Evolutionary conservation across 2,329 filamentous ascomycete genomes (phyloP).

Genomic region (Aschersonia sp.): DNA sequence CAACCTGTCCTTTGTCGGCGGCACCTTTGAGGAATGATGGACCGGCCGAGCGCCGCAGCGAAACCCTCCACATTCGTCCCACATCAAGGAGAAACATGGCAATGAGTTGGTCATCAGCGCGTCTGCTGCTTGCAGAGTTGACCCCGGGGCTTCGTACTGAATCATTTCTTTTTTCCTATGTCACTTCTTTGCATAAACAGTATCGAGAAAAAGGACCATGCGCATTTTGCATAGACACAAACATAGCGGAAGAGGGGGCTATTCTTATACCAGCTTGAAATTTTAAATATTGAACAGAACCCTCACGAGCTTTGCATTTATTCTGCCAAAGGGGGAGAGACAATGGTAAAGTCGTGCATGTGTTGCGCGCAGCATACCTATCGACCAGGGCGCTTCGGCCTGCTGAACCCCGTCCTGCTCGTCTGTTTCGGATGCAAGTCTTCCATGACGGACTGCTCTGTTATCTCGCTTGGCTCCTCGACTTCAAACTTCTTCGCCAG

Average conservation of each 20-base stretch:
- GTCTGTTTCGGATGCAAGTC: slow-evolving; percentile 57
- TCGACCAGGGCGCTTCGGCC: slow-evolving; percentile 67
- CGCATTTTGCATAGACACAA: not conserved
- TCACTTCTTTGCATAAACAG: not conserved
- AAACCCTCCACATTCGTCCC: too few relatives aligned
- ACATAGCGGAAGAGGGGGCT: not conserved
- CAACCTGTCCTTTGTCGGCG: slow-evolving; percentile 42
- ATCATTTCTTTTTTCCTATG: not conserved
- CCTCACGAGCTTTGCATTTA: not conserved
- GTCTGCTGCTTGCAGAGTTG: too few relatives aligned
- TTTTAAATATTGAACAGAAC: not conserved
- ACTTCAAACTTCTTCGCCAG: slow-evolving; percentile 59
- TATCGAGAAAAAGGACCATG: not conserved
- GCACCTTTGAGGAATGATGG: slow-evolving; percentile 51
- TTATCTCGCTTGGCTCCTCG: slow-evolving; percentile 55
- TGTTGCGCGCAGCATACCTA: slow-evolving; percentile 10
- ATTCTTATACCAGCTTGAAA: not conserved
- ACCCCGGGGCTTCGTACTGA: too few relatives aligned
- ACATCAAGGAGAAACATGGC: too few relatives aligned
- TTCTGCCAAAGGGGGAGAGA: too few relatives aligned
- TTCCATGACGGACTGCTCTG: slow-evolving; percentile 45
- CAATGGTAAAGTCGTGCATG: too few relatives aligned
- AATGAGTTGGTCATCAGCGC: too few relatives aligned
- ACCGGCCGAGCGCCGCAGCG: not conserved
- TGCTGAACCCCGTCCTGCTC: slow-evolving; percentile 53